Percentiles rank a stretch among this genome's conserved stretches.
Evolutionary conservation across 129 eudicot genomes (phyloP).

Genomic region (Tanacetum coccineum): DNA sequence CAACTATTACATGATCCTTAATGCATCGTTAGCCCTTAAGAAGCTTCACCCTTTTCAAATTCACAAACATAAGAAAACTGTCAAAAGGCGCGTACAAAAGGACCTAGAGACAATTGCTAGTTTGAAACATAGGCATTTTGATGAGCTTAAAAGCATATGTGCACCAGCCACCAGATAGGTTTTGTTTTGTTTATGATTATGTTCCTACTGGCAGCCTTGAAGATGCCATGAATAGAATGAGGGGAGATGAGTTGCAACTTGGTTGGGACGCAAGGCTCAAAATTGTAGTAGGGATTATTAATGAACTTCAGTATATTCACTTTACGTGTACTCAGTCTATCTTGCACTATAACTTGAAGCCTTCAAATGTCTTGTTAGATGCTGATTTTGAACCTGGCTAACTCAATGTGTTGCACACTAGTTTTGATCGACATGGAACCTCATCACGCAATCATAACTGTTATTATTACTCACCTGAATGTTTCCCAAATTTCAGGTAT

Average conservation of each 20-base stretch:
- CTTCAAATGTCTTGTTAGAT: conserved; percentile 77
- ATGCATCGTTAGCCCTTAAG: conserved; percentile 58
- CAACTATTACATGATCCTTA: conserved; percentile 43
- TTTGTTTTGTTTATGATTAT: conserved; percentile 66
- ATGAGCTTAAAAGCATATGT: conserved; percentile 74
- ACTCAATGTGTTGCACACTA: conserved; percentile 29
- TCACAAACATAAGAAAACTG: conserved; percentile 17
- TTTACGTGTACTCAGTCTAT: conserved; percentile 44
- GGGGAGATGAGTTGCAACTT: conserved; percentile 42
- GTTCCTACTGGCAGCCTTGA: conserved; percentile 72
- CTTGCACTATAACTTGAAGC: conserved; percentile 70
- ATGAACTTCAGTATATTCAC: conserved; percentile 75
- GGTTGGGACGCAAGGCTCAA: conserved; percentile 72
- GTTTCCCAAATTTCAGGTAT: conserved; percentile 61
- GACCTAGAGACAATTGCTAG: conserved; percentile 60
- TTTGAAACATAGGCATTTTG: conserved; percentile 64
- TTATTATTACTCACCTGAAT: conserved; percentile 60
- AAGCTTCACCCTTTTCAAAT: conserved; percentile 29
- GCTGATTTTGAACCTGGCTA: conserved; percentile 66
- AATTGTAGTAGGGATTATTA: conserved; percentile 76
- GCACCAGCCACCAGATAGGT: conserved; percentile 33
- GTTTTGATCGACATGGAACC: conserved; percentile 22
- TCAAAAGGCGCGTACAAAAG: conserved; percentile 41
- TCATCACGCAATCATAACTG: background rate
- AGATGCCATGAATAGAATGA: conserved; percentile 52